phyloP scores from a whole-genome alignment of 768 basidiomycete species.

The Boletus speciosus region DNA sequence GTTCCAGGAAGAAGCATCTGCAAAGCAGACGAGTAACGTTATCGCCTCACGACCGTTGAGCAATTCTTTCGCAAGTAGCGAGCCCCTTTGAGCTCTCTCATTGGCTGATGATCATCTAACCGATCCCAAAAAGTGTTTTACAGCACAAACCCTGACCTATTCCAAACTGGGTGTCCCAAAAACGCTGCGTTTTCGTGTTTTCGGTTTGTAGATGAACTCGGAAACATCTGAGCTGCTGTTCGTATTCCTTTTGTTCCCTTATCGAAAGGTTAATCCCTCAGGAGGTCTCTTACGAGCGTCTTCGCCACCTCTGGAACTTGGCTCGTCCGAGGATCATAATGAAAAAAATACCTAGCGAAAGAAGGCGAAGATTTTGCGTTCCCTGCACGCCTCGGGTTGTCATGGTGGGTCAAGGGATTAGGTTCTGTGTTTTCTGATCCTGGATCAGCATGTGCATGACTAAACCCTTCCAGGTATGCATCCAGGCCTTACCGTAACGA shows the following conservation, averaged over 20 bases:
- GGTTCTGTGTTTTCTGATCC: background rate
- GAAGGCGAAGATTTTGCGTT: background rate
- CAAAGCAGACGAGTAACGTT: too few relatives aligned
- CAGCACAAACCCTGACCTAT: too few relatives aligned
- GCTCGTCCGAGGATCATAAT: conserved; percentile 2
- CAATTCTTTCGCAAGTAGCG: too few relatives aligned
- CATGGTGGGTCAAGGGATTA: background rate
- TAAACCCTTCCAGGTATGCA: conserved; percentile 2
- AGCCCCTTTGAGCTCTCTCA: too few relatives aligned
- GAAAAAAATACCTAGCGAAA: background rate
- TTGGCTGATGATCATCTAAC: too few relatives aligned
- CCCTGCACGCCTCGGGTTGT: background rate
- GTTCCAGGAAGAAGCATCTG: background rate
- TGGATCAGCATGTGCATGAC: background rate
- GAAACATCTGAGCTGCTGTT: background rate
- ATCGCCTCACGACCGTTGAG: too few relatives aligned
- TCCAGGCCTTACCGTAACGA: background rate
- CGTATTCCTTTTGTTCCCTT: background rate
- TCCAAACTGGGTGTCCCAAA: too few relatives aligned
- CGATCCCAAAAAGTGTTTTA: too few relatives aligned
- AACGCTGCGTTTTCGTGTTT: too few relatives aligned
- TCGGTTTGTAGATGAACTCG: background rate
- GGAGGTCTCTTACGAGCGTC: background rate
- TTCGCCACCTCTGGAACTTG: background rate
- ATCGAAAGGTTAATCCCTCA: background rate